phyloP scores from a whole-genome alignment of 2,329 filamentous ascomycete genomes.

The Paramyrothecium sp. region DNA sequence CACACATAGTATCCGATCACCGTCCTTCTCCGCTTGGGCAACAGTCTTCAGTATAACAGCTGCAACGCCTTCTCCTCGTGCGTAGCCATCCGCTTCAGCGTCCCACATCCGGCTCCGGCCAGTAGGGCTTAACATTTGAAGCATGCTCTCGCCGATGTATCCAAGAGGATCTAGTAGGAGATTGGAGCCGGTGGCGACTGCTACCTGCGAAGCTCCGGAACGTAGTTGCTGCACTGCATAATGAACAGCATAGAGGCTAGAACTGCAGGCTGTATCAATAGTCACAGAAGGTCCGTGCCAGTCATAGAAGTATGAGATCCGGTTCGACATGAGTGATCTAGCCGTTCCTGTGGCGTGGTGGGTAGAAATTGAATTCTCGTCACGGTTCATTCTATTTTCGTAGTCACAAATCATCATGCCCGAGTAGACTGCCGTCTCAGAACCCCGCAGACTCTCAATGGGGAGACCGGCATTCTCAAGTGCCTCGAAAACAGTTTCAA shows the following conservation, averaged over 20 bases:
- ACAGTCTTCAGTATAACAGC: conserved; percentile 57
- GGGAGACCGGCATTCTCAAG: conserved; percentile 31
- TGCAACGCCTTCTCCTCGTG: conserved; percentile 57
- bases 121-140: conserved; percentile 44
- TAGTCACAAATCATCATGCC: conserved; percentile 19
- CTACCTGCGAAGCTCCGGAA: conserved; percentile 41
- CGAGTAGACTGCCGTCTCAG: conserved; percentile 20
- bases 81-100: conserved; percentile 45
- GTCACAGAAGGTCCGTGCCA: conserved; percentile 44
- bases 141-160: conserved; percentile 44
- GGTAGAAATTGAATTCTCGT: conserved; percentile 15
- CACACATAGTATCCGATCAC: conserved; percentile 51
- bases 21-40: conserved; percentile 51
- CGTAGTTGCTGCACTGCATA: conserved; percentile 48
- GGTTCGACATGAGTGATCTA: conserved; percentile 31
- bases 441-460: conserved; percentile 19
- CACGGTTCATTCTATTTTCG: conserved; percentile 7
- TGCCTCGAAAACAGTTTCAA: conserved; percentile 38
- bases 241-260: conserved; percentile 48
- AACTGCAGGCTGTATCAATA: conserved; percentile 52
- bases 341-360: not conserved
- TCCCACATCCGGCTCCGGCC: conserved; percentile 8
- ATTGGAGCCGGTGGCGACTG: conserved; percentile 47
- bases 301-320: conserved; percentile 55
- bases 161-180: conserved; percentile 32